Base-by-base conservation (phyloP, 768 basidiomycete genomes). In the Lactarius hengduanensis region DNA sequence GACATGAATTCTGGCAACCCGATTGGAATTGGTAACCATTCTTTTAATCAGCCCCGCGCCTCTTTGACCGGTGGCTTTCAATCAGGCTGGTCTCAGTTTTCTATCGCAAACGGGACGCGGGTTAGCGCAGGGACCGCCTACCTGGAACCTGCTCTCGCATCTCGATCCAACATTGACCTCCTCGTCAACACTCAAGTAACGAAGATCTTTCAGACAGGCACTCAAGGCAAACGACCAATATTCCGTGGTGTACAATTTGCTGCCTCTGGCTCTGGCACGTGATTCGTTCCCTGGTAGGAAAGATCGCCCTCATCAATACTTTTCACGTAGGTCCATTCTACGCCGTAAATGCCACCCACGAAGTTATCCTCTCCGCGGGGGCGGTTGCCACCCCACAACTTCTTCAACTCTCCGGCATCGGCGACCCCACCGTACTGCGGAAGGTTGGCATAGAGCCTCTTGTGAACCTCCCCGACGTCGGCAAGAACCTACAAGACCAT, bases 351-450 rank as follows among this genome's bases (percentile, higher is more conserved):
- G 65, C 56, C 1, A 61, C 59, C 36, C 28, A 61, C 10, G 71
- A 72, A 57, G 63, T 72, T 43, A 71, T 72, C 36, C 56, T 72
- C 20, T 61, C 68, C 32, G 71, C 70, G 2, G 71, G 71, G 26
- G 58, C 65, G 1, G 40, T 71, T 43, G 36, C 71, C 63, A 71
- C 80, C 2, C 77, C 82, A 9, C 78, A 81, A 57, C 70, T 82
- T 10, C 76, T 83, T 16, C 83, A 85, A 72, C 78, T 84, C 1
- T 86, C 84, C 15, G 86, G 85, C 0, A 82, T 87, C 63, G 86
- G 85, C 2, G 83, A 85, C 71, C 74, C 81, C 0, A 72, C 73
- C 11, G 53, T 82, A 26, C 80, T 87, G 0, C 71, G 70, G 0
- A 75, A 79, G 1, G 76, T 86, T 26, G 83, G 81, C 0, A 84